phyloP scores from a whole-genome alignment of 2,329 filamentous ascomycete genomes.

The Graphilbum sp. region DNA sequence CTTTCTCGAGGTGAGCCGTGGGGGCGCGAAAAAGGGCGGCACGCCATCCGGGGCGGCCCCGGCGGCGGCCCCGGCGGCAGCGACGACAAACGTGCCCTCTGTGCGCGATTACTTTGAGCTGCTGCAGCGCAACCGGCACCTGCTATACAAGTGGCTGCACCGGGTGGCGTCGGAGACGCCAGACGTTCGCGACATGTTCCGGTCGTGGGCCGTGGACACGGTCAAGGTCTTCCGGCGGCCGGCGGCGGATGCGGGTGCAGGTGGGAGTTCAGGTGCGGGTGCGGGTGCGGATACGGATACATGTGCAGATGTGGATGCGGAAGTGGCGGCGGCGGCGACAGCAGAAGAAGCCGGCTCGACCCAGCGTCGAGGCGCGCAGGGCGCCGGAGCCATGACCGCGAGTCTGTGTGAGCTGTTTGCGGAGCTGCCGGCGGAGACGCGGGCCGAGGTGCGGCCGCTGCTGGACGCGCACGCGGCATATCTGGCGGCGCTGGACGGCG shows the following conservation, averaged over 20 bases:
- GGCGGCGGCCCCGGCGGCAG: no score
- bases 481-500: conserved; percentile 33
- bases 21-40: conserved; percentile 7
- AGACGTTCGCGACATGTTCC: conserved; percentile 44
- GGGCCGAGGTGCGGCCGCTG: conserved; percentile 26
- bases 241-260: conserved; percentile 10
- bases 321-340: no score
- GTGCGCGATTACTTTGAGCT: conserved; percentile 59
- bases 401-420: conserved; percentile 25
- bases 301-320: no score
- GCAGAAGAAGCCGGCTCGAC: no score
- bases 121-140: conserved; percentile 44
- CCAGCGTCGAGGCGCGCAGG: no score
- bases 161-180: conserved; percentile 52
- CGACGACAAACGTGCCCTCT: conserved; percentile 32
- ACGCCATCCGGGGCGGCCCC: no score
- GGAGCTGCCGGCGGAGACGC: conserved; percentile 29
- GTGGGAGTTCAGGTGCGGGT: no score
- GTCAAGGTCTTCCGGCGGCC: conserved; percentile 34
- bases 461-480: conserved; percentile 47
- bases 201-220: conserved; percentile 41
- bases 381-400: conserved; percentile 20
- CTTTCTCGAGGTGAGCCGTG: conserved; percentile 43
- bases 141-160: conserved; percentile 55
- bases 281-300: no score